Evolutionary conservation across 2,329 filamentous ascomycete genomes (phyloP), one percentile per base, ranked within the genome.

Genomic region (Keithomyces neogunnii): DNA sequence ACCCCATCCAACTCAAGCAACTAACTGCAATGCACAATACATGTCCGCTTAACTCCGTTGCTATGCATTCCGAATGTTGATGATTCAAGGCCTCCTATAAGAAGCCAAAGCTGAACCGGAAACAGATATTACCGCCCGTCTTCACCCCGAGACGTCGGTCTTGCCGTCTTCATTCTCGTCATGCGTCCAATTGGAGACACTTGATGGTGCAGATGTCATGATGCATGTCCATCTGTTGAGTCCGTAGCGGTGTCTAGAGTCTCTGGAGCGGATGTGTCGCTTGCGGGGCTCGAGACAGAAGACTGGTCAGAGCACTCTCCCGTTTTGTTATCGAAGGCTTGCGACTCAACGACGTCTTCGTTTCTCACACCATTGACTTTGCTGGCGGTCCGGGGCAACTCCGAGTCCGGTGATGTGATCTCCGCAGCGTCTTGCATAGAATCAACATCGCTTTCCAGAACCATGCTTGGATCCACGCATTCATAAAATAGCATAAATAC

Each of bases 401-500:
- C 28, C 35, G 31, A 43, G 29, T 26, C 38, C 3, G 30, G 32
- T n/a, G 9, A 31, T 3, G 45, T 42, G 8, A 33, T 28, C 19
- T 49, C 46, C 30, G 30, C 36, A 13, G 52, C 57, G 36, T 63
- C 57, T 43, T 59, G 52, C 53, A 59, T 58, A 13, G 53, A 54
- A 28, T 49, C 55, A 13, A 58, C 56, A 31, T 67, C 64, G 29
- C 65, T 59, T 29, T 66, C 61, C 8, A 75, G 64, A 26, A 85
- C 63, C 31, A 73, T 71, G 38, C 65, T 70, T 1, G 75, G 67
- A 52, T 86, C 82, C 29, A 86, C 72, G 45, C 80, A 81, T 64
- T 99, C 92, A 66, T 97, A 99, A 66, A 97, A 97, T 1, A 97
- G 77, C 92, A 99, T 97, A 64, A 97, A 97, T 0, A 91, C 92